phyloP scores from a whole-genome alignment of 768 basidiomycete species.

The Collybia mongolica region DNA sequence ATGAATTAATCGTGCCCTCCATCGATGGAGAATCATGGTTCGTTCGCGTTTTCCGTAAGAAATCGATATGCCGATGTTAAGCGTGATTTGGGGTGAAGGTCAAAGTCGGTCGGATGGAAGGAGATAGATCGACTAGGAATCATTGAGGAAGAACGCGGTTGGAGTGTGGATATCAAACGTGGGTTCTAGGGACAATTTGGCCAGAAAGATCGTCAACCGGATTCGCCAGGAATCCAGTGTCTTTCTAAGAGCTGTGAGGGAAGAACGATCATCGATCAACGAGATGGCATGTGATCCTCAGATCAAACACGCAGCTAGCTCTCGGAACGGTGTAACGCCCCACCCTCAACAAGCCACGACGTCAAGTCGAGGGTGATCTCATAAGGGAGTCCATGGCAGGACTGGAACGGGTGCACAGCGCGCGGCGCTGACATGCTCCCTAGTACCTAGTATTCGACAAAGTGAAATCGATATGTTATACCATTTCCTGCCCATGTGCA shows the following conservation, averaged over 20 bases:
- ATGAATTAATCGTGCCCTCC: slow-evolving; percentile 26
- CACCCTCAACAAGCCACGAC: slow-evolving; percentile 19
- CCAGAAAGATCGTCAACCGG: slow-evolving; percentile 15
- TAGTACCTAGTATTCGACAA: slow-evolving; percentile 16
- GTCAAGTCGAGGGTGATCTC: slow-evolving; percentile 25
- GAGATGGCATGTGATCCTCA: slow-evolving; percentile 30
- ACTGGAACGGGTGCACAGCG: slow-evolving; percentile 19
- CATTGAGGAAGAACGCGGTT: slow-evolving; percentile 18
- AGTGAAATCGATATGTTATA: slow-evolving; percentile 22
- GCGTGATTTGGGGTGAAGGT: slow-evolving; percentile 8
- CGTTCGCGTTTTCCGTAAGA: slow-evolving; percentile 18
- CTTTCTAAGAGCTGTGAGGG: slow-evolving; percentile 24
- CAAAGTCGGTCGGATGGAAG: slow-evolving; percentile 9
- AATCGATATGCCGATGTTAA: slow-evolving; percentile 7
- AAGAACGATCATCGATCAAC: slow-evolving; percentile 45
- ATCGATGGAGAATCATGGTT: slow-evolving; percentile 23
- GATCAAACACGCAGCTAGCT: slow-evolving; percentile 24
- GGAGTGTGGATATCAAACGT: slow-evolving; percentile 25
- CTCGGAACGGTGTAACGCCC: slow-evolving; percentile 16
- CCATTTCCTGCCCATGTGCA: slow-evolving; percentile 25
- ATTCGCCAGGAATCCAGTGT: slow-evolving; percentile 32
- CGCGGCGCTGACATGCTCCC: slow-evolving; percentile 18
- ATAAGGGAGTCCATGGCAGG: slow-evolving; percentile 15
- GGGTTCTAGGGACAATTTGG: slow-evolving; percentile 13
- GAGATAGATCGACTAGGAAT: slow-evolving; percentile 23